Base-by-base conservation (phyloP, 2,329 filamentous ascomycete species). In the Neocucurbitaria cava region DNA sequence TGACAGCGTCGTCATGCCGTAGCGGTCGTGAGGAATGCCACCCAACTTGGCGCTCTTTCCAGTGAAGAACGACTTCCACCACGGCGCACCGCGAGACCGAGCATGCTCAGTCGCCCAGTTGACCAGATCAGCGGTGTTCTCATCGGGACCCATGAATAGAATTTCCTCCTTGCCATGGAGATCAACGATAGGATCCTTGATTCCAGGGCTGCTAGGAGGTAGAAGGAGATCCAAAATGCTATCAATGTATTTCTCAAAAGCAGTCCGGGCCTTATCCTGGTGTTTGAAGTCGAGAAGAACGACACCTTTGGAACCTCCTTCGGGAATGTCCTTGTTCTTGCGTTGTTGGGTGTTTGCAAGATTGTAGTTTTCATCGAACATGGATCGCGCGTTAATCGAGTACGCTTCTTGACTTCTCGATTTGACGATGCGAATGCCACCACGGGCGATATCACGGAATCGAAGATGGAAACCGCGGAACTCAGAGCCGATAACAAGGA, bases 61-160 rank as follows among this genome's bases (percentile, higher is more conserved):
- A 2, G 95, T 99, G 84, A 99, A 99, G 86, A 99, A 99, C 0
- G 95, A 99, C 83, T 99, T 99, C 95, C 95, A 99, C 92, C 94
- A 99, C 24, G 92, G 92, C 4, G 95, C 95, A 41, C 92, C 92
- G 66, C 95, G 88, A 58, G 82, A 81, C 47, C 92, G 87, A 56
- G 95, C 95, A 76, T 99, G 95, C 77, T 95, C 89, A 1, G 95
- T 99, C n/a, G 95, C 95, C 95, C 95, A 99, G 78, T 99, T 88
- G 46, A 99, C 95, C 30, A 99, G 84, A 70, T 96, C 92, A 20
- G 95, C 95, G 1, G 95, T 99, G 80, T 99, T 99, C 87, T 99
- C 95, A 65, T 99, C 95, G 0, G 95, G 95, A 30, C 95, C 95
- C 92, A 99, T 91, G 83, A 99, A 99, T 20, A 99, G 82, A 59